phyloP scores from a whole-genome alignment of 768 basidiomycete genomes.

The Aureoboletus auriporus region DNA sequence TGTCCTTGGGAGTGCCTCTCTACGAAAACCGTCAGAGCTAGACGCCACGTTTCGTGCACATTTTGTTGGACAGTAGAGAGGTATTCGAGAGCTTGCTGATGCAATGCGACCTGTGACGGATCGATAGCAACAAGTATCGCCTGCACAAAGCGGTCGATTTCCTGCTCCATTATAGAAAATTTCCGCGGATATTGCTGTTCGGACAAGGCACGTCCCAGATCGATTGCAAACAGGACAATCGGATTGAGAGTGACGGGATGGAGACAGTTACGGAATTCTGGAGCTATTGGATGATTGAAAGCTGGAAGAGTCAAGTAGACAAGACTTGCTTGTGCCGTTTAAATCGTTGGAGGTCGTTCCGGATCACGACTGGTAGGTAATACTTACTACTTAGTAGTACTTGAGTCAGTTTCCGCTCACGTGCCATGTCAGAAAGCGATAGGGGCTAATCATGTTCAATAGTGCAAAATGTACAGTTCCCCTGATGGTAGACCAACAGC shows the following conservation, averaged over 20 bases:
- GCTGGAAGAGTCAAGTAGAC: background rate
- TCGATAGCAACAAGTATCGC: conserved; percentile 89
- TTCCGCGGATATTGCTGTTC: conserved; percentile 11
- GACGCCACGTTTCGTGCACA: conserved; percentile 71
- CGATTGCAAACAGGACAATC: conserved; percentile 10
- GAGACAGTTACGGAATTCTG: background rate
- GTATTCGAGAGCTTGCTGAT: conserved; percentile 85
- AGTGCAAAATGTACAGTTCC: conserved; percentile 47
- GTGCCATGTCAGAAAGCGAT: conserved; percentile 14
- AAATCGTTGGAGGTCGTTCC: conserved; percentile 1
- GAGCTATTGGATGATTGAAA: conserved; percentile 2
- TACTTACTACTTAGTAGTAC: background rate
- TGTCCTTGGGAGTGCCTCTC: conserved; percentile 56
- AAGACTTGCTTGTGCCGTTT: background rate
- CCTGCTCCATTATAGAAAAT: conserved; percentile 56
- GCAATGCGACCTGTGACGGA: conserved; percentile 63
- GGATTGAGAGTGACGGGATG: background rate
- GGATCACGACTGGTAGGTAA: conserved; percentile 1
- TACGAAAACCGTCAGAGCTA: conserved; percentile 73
- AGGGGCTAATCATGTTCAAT: conserved; percentile 20
- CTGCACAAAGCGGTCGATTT: conserved; percentile 72
- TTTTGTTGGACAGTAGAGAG: conserved; percentile 75
- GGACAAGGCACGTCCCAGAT: conserved; percentile 16
- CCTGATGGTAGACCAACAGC: conserved; percentile 50
- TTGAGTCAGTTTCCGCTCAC: conserved; percentile 20